These are phyloP conservation scores for Fusarium devonianum DNA, from an alignment of 2,329 filamentous ascomycete genomes.

Conservation along the genomic window DNA sequence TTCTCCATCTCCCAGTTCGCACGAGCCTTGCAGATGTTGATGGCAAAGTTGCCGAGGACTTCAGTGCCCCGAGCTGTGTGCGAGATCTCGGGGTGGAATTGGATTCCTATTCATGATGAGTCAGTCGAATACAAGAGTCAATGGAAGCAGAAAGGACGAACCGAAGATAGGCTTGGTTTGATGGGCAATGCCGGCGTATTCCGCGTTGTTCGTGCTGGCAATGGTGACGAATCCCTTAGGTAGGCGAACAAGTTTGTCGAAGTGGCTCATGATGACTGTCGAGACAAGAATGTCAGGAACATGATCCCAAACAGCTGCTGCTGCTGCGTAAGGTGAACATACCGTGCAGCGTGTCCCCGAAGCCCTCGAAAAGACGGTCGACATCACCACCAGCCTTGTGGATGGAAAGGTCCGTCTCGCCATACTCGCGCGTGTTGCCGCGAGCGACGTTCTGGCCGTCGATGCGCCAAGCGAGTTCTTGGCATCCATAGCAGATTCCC, in stretches of 20 bases:
- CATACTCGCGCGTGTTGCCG: constrained; percentile 51
- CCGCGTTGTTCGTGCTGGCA: constrained; percentile 77
- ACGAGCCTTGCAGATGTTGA: constrained; percentile 79
- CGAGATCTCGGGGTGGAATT: constrained; percentile 86
- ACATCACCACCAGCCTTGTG: constrained; percentile 67
- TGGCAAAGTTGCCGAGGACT: constrained; percentile 81
- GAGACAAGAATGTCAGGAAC: constrained; percentile 1
- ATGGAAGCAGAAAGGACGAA: constrained; percentile 22
- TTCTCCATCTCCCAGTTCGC: constrained; percentile 86
- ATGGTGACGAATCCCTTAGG: constrained; percentile 77
- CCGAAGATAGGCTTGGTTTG: constrained; percentile 73
- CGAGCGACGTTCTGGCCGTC: constrained; percentile 65
- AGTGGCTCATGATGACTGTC: constrained; percentile 82
- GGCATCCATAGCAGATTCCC: constrained; percentile 54
- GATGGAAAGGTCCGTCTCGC: constrained; percentile 61
- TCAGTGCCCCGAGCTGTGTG: constrained; percentile 70
- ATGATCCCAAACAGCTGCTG: neutral
- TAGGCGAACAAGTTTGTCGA: constrained; percentile 80
- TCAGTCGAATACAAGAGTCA: constrained; percentile 11
- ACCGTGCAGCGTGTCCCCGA: constrained; percentile 71
- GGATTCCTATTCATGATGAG: constrained; percentile 60
- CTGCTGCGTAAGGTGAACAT: constrained; percentile 8
- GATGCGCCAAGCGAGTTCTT: constrained; percentile 71
- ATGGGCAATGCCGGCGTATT: constrained; percentile 82
- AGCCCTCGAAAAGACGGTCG: constrained; percentile 78